Base-by-base conservation (phyloP, 2,329 filamentous ascomycete species). In the Diaporthe velutina region DNA sequence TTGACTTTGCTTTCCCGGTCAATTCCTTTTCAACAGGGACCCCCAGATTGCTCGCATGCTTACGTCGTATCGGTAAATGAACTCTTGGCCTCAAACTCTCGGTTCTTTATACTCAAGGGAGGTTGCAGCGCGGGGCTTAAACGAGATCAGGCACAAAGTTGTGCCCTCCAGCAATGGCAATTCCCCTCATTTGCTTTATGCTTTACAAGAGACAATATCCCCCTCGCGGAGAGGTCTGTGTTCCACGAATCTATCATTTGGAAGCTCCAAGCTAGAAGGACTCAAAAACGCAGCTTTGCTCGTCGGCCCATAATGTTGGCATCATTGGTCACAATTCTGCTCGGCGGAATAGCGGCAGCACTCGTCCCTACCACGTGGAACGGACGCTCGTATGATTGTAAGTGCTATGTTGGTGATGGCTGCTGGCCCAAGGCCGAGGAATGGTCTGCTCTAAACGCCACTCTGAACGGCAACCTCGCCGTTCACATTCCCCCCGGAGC, bases 391-490 rank as follows among this genome's bases (percentile, higher is more conserved):
- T 82, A 81, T 61, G 79, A 77, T 48, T 83, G 81, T 70, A 83
- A 83, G 73, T 83, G 81, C 73, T 82, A 82, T 70, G 12, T 77
- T 12, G 82, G 78, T 13, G 79, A 83, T 30, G 73, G 76, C 19
- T 83, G 81, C 74, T 83, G 82, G 82, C 82, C 82, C n/a, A 77
- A 67, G 19, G 28, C 76, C 8, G 60, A 60, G 12, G 75, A 78
- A 9, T 83, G 82, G 82, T 45, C 77, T 30, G 76, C 58, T 15
- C 74, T 85, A 38, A 85, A 86, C 77, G 67, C 76, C 19, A 84
- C 82, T 1, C 81, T 85, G 22, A 79, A 78, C 19, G 84, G 84
- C 0, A 84, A 83, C 70, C 80, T 86, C 1, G 48, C 75, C 70
- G 74, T 81, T 15, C 77, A 80, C 42, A 74, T 82, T n/a, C 82